Conservation (phyloP, 768 basidiomycete species). For the Postia placenta region DNA sequence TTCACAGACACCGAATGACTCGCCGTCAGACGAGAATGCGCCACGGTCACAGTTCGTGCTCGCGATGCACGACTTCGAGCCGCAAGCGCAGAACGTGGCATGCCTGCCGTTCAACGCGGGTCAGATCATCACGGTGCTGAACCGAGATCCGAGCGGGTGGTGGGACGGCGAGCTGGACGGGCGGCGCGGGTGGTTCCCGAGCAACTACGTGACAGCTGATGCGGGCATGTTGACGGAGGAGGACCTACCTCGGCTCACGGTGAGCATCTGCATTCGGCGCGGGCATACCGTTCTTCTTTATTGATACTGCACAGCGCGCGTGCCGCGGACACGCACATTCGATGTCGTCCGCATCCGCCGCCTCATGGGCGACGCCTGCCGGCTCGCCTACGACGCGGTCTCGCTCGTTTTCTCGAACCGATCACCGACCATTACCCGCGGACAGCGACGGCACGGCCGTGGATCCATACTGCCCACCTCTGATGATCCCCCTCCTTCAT, state of each 20-base stretch:
- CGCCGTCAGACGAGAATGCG: slow-evolving; percentile 12
- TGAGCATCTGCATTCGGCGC: slow-evolving; percentile 23
- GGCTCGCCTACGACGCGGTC: slow-evolving; percentile 29
- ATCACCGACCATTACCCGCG: slow-evolving; percentile 40
- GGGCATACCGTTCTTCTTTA: background rate
- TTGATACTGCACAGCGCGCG: slow-evolving; percentile 23
- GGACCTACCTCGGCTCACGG: slow-evolving; percentile 36
- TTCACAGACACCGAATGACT: slow-evolving; percentile 10
- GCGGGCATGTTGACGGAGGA: slow-evolving; percentile 53
- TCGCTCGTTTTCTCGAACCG: slow-evolving; percentile 27
- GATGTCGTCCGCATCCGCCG: slow-evolving; percentile 44
- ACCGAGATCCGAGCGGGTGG: slow-evolving; percentile 87
- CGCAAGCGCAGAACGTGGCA: slow-evolving; percentile 63
- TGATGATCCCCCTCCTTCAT: slow-evolving; percentile 82
- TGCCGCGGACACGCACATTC: slow-evolving; percentile 42
- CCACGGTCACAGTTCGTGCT: slow-evolving; percentile 52
- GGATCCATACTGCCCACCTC: slow-evolving; percentile 58
- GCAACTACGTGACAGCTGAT: slow-evolving; percentile 84
- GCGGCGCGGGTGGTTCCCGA: slow-evolving; percentile 94
- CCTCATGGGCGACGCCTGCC: slow-evolving; percentile 43
- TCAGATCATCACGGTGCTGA: slow-evolving; percentile 87
- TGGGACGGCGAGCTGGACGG: slow-evolving; percentile 96
- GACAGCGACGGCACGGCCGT: slow-evolving; percentile 42
- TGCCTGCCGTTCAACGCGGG: slow-evolving; percentile 89
- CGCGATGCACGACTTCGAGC: slow-evolving; percentile 88